A percentile compares a stretch with the other conserved stretches of the same genome.
phyloP scores from a whole-genome alignment of 1,284 basidiomycete species.

The Ceratobasidium sp. region DNA sequence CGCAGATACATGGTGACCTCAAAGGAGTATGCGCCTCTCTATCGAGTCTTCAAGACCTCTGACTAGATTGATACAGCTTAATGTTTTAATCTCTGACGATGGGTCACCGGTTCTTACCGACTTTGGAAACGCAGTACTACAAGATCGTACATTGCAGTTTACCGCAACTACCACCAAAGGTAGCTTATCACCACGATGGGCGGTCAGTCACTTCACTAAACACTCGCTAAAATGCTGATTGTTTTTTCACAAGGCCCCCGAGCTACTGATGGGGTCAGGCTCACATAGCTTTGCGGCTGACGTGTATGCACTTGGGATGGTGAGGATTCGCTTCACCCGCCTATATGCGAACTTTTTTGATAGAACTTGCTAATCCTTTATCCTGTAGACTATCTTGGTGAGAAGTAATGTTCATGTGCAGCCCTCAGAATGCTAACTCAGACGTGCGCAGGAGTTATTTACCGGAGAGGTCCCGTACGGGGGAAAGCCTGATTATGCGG shows the following conservation, averaged over 20 bases:
- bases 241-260: conserved; percentile 5
- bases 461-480: not conserved
- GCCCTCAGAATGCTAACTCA: not conserved
- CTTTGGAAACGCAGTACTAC: no score
- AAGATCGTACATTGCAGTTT: not conserved
- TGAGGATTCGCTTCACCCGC: no score
- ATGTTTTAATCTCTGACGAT: no score
- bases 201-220: not conserved
- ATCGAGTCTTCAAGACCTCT: not conserved
- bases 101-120: no score
- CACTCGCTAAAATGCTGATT: not conserved
- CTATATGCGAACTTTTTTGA: no score
- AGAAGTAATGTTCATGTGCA: not conserved
- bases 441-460: not conserved
- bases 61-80: not conserved
- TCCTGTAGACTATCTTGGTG: conserved; percentile 14
- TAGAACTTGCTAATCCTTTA: not conserved
- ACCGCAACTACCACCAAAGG: not conserved
- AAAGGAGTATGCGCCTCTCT: no score
- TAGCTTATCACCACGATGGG: conserved; percentile 8
- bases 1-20: no score
- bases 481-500: not conserved
- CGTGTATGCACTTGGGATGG: conserved; percentile 32
- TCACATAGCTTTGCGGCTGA: not conserved
- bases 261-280: not conserved